phyloP scores from a whole-genome alignment of 2,329 filamentous ascomycete genomes.

The Fusarium irregulare region DNA sequence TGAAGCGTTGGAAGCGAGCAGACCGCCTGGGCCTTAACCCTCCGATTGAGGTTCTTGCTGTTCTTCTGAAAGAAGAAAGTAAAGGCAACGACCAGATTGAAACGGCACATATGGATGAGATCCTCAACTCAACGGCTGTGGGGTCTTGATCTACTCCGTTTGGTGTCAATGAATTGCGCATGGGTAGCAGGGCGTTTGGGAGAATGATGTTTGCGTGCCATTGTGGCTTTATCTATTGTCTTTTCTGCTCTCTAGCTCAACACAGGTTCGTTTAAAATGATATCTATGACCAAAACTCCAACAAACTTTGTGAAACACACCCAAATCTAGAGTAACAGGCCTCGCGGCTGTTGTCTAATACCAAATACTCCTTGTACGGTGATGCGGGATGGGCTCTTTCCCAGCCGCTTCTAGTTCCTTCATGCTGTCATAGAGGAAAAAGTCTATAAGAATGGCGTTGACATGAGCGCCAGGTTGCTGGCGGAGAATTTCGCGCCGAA shows the following conservation, averaged over 20 bases:
- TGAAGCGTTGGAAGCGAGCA: constrained; percentile 89
- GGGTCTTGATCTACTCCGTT: constrained; percentile 47
- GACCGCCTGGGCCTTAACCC: constrained; percentile 85
- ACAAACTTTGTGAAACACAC: constrained; percentile 5
- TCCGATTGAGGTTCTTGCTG: constrained; percentile 88
- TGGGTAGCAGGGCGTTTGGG: constrained; percentile 41
- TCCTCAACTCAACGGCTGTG: constrained; percentile 63
- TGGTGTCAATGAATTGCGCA: constrained; percentile 17
- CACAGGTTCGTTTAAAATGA: constrained; percentile 14
- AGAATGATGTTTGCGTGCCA: constrained; percentile 27
- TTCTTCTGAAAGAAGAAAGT: constrained; percentile 78
- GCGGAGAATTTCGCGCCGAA: constrained; percentile 81
- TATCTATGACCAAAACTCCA: constrained; percentile 37
- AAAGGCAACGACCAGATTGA: constrained; percentile 66
- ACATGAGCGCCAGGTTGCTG: constrained; percentile 76
- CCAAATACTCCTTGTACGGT: constrained; percentile 94
- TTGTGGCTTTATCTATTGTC: constrained; percentile 34
- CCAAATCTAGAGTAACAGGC: constrained; percentile 11
- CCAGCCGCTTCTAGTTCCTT: constrained; percentile 80
- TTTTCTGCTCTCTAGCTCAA: constrained; percentile 27
- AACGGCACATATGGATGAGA: constrained; percentile 79
- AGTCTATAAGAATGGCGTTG: constrained; percentile 96
- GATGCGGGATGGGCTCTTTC: constrained; percentile 74
- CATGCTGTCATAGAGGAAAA: constrained; percentile 95
- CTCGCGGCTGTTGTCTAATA: constrained; percentile 66